phyloP scores from a whole-genome alignment of 148 eudicot species.

The Rhododendron williamsianum region DNA sequence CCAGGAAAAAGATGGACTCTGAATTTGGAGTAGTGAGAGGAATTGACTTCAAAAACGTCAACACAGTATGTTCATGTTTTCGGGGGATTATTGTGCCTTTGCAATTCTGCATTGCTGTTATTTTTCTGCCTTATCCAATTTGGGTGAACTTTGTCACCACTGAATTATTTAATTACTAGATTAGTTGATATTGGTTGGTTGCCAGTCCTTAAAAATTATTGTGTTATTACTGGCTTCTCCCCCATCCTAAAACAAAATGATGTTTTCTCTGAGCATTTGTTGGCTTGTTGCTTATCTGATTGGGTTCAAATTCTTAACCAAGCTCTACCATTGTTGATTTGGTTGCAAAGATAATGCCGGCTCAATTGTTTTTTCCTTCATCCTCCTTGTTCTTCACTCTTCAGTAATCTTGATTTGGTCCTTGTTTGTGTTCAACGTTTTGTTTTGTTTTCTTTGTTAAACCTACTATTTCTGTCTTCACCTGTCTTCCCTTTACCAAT shows the following conservation, averaged over 20 bases:
- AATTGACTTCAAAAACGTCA: constrained; percentile 92
- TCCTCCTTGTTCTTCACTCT: neutral
- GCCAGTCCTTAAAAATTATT: neutral
- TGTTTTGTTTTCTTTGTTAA: neutral
- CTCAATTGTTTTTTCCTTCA: neutral
- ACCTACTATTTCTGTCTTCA: neutral
- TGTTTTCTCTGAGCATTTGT: neutral
- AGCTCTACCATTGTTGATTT: neutral
- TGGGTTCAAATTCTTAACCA: neutral
- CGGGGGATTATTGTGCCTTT: neutral
- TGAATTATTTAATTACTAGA: neutral
- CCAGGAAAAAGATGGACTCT: constrained; percentile 64
- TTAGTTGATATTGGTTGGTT: neutral
- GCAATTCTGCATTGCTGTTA: neutral
- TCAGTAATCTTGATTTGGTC: neutral
- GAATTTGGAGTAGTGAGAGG: constrained; percentile 98
- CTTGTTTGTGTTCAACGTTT: neutral
- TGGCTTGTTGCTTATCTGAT: neutral
- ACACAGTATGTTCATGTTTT: constrained; percentile 47
- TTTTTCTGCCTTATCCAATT: neutral
- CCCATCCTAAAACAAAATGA: neutral
- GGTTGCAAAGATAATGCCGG: neutral
- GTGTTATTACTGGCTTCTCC: neutral
- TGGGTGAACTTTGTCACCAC: neutral
- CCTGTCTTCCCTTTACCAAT: neutral